Percentiles rank a stretch among this genome's conserved stretches.
Conservation (phyloP, 768 basidiomycete genomes). For the Phaeotremella skinneri region DNA sequence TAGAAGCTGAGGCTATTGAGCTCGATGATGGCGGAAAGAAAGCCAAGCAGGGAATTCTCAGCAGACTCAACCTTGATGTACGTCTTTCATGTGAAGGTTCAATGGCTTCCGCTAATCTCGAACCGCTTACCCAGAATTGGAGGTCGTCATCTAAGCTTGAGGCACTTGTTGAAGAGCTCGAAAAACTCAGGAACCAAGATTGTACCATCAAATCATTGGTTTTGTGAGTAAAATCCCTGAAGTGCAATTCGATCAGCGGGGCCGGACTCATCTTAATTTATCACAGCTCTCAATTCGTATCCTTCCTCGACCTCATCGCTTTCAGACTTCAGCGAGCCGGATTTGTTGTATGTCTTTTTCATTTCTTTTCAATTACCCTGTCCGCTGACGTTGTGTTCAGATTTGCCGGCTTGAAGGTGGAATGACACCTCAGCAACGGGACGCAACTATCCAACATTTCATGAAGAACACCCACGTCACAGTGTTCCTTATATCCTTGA, state of each 20-base stretch:
- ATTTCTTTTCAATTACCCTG: neutral
- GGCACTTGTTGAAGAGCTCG: slow-evolving; percentile 88
- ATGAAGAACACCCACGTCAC: slow-evolving; percentile 93
- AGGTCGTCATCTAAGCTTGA: slow-evolving; percentile 97
- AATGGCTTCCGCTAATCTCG: neutral
- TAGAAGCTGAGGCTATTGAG: slow-evolving; percentile 91
- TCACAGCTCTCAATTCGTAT: slow-evolving; percentile 49
- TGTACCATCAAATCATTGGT: slow-evolving; percentile 93
- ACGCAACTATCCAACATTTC: slow-evolving; percentile 91
- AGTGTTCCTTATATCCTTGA: slow-evolving; percentile 90
- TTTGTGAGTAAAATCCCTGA: slow-evolving; percentile 55
- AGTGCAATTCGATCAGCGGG: neutral
- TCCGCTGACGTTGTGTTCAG: slow-evolving; percentile 53
- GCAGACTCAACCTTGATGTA: slow-evolving; percentile 74
- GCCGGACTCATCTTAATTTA: neutral
- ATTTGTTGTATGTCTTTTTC: slow-evolving; percentile 64
- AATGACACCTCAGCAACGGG: slow-evolving; percentile 94
- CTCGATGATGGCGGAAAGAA: slow-evolving; percentile 61
- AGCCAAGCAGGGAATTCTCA: slow-evolving; percentile 85
- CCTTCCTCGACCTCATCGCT: slow-evolving; percentile 73
- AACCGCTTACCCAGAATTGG: slow-evolving; percentile 59
- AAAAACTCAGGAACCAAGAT: slow-evolving; percentile 76
- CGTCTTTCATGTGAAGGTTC: slow-evolving; percentile 5
- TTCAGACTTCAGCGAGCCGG: slow-evolving; percentile 88
- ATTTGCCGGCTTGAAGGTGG: slow-evolving; percentile 92